Conservation (phyloP, 2,329 filamentous ascomycete species). For the Neofusicoccum sp. region DNA sequence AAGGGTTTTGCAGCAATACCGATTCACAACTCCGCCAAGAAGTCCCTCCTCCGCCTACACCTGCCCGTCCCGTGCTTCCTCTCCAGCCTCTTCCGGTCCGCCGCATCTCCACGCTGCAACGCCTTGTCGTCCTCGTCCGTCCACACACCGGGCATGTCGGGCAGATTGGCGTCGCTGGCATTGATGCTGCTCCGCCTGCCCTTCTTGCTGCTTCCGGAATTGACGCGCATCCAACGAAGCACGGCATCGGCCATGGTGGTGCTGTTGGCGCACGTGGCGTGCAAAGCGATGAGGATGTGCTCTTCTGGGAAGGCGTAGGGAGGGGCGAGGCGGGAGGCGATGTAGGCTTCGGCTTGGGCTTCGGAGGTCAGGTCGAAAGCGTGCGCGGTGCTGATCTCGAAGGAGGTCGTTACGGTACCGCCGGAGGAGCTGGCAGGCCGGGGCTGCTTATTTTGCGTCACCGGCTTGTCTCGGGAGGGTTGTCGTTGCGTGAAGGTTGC, state of each 20-base stretch:
- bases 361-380: background rate
- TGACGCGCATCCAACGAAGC: constrained; percentile 11
- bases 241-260: background rate
- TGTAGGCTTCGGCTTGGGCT: background rate
- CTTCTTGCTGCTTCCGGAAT: background rate
- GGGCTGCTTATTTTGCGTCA: background rate
- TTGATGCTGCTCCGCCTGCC: constrained; percentile 2
- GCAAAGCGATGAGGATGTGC: constrained; percentile 3
- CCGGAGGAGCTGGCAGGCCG: constrained; percentile 1
- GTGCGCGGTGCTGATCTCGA: background rate
- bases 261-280: constrained; percentile 9
- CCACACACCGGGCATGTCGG: constrained; percentile 17
- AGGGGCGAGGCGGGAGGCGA: background rate
- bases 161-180: background rate
- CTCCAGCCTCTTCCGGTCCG: background rate
- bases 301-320: constrained; percentile 7
- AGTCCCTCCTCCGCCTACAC: constrained; percentile 9
- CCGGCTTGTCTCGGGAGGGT: background rate
- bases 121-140: constrained; percentile 10
- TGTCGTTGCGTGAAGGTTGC: background rate
- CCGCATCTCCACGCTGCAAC: background rate
- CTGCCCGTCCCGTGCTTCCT: constrained; percentile 10
- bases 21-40: background rate
- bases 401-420: constrained; percentile 5
- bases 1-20: too few relatives aligned